phyloP scores from a whole-genome alignment of 768 basidiomycete species.

The Phaeotremella skinneri region DNA sequence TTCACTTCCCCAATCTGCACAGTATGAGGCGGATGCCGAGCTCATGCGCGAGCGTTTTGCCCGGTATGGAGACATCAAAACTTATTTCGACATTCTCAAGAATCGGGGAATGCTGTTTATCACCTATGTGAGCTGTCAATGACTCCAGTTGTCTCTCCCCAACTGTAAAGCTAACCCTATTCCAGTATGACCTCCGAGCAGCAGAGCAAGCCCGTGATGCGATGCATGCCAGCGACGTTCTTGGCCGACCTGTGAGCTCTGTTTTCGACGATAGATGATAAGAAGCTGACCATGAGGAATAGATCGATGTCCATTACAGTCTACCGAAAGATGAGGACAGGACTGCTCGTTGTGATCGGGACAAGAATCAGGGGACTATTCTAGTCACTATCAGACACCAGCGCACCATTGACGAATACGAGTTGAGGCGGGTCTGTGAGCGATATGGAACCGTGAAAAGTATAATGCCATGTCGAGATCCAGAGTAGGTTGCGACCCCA shows the following conservation, averaged over 20 bases:
- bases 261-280: background rate
- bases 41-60: conserved; percentile 83
- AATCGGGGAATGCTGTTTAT: conserved; percentile 99
- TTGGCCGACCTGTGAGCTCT: conserved; percentile 75
- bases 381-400: conserved; percentile 67
- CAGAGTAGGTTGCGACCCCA: conserved; percentile 57
- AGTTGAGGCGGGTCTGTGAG: conserved; percentile 80
- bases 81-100: conserved; percentile 90
- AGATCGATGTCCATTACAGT: conserved; percentile 99
- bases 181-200: conserved; percentile 83
- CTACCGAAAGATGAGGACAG: conserved; percentile 81
- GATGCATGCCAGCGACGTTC: conserved; percentile 83
- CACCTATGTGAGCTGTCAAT: conserved; percentile 75
- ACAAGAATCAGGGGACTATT: conserved; percentile 73
- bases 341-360: conserved; percentile 61
- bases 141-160: background rate
- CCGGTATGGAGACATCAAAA: conserved; percentile 92
- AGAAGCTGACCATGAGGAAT: conserved; percentile 3
- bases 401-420: conserved; percentile 74
- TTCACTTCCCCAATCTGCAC: background rate
- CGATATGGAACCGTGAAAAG: conserved; percentile 87
- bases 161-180: conserved; percentile 1
- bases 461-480: conserved; percentile 57
- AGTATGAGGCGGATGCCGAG: conserved; percentile 55
- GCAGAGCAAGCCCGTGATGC: conserved; percentile 89